A percentile compares a stretch with the other conserved stretches of the same genome.
phyloP scores from a whole-genome alignment of 345 rosid genomes.

The Lagerstroemia speciosa region DNA sequence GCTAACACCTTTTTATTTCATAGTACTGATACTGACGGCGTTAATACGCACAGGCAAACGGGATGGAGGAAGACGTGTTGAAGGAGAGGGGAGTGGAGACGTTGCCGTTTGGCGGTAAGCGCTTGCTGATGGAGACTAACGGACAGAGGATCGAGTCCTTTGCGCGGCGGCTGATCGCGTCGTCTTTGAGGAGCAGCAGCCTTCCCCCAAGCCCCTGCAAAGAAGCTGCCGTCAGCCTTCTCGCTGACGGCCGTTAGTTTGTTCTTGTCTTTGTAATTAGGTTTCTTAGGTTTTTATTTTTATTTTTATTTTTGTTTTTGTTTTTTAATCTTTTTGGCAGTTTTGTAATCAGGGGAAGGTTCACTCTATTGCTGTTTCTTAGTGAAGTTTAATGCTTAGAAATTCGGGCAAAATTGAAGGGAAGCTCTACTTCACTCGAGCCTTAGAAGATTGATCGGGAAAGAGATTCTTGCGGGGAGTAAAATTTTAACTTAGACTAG shows the following conservation, averaged over 20 bases:
- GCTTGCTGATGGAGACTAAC: constrained; percentile 76
- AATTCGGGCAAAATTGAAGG: not conserved
- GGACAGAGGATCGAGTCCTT: constrained; percentile 66
- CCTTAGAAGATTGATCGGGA: too few relatives aligned
- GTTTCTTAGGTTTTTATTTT: not conserved
- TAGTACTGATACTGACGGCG: constrained; percentile 11
- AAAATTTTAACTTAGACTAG: too few relatives aligned
- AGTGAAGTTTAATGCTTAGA: not conserved
- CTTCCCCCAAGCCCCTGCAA: constrained; percentile 44
- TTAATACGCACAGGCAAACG: constrained; percentile 44
- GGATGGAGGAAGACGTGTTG: constrained; percentile 51
- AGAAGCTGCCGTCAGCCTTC: constrained; percentile 38
- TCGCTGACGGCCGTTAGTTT: constrained; percentile 8
- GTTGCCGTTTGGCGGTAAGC: constrained; percentile 87
- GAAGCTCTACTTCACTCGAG: too few relatives aligned
- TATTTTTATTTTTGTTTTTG: not conserved
- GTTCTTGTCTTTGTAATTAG: not conserved
- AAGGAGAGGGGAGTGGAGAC: constrained; percentile 76
- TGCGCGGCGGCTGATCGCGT: constrained; percentile 77
- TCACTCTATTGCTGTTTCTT: not conserved
- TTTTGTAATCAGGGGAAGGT: not conserved
- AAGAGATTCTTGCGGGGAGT: too few relatives aligned
- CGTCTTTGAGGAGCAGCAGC: constrained; percentile 65
- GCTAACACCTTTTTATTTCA: not conserved
- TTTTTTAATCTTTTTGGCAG: not conserved